A percentile compares a stretch with the other conserved stretches of the same genome.
These are phyloP conservation scores for Citrullus amarus DNA, from an alignment of 306 rosid species.

Conservation along the genomic window DNA sequence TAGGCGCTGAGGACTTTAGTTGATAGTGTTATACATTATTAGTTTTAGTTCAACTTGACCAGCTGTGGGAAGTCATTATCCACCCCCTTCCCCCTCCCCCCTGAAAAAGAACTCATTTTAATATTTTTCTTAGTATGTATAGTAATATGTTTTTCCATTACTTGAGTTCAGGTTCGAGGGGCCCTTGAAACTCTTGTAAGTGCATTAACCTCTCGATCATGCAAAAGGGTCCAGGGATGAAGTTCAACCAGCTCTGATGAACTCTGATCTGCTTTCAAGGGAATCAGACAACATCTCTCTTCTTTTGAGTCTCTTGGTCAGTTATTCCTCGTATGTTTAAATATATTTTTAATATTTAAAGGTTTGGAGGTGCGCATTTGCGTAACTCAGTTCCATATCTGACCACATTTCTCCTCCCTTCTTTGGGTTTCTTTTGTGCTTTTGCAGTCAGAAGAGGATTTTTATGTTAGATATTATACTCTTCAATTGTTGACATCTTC, in stretches of 20 bases:
- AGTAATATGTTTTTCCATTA: slow-evolving; percentile 6
- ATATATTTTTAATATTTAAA: neutral
- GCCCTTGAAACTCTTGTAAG: slow-evolving; percentile 78
- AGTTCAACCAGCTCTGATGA: slow-evolving; percentile 79
- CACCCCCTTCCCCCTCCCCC: no score
- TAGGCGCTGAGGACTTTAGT: neutral
- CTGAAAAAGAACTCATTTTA: neutral
- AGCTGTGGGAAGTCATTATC: neutral
- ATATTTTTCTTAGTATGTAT: neutral
- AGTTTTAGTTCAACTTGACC: neutral
- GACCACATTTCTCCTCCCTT: neutral
- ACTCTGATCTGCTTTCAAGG: slow-evolving; percentile 78
- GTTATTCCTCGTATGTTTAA: slow-evolving; percentile 16
- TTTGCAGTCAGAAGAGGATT: slow-evolving; percentile 86
- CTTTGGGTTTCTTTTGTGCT: slow-evolving; percentile 7
- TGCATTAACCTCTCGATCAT: slow-evolving; percentile 76
- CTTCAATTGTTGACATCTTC: slow-evolving; percentile 87
- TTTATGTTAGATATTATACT: slow-evolving; percentile 85
- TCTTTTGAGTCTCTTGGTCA: slow-evolving; percentile 84
- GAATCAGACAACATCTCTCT: slow-evolving; percentile 80
- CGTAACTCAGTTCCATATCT: neutral
- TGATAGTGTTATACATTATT: neutral
- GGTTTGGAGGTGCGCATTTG: neutral
- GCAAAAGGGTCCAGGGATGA: slow-evolving; percentile 54
- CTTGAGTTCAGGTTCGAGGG: slow-evolving; percentile 63